Evolutionary conservation across 768 basidiomycete genomes (phyloP), one percentile per base, ranked within the genome.

Genomic region (Asterophora parasitica): DNA sequence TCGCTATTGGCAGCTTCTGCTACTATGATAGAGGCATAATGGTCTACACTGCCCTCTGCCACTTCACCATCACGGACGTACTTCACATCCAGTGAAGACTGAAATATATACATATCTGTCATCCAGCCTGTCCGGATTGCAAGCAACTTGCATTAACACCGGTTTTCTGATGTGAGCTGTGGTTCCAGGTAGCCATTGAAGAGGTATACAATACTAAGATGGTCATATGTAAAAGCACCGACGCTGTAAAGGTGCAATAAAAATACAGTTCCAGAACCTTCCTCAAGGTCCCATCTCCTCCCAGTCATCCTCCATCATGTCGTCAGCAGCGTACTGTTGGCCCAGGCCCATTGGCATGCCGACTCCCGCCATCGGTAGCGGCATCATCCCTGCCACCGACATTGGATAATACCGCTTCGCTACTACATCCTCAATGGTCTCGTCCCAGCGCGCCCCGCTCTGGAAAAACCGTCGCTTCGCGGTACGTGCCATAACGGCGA

Each of bases 401-500:
- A 52, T 55, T 13, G 42, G 37, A n/a, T 41, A 54, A 31, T 55
- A 54, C 49, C 54, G 46, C 19, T 50, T 56, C 19, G 55, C 46
- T 44, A 63, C 28, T 6, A 64, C 60, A 19, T 56, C 44, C 23
- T 59, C 65, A 2, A 58, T 41, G 2, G 44, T 57, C 16, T 66
- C 65, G 19, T 73, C 71, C 72, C 67, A 70, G 20, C 54, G 59
- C 7, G 58, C 60, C 7, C 53, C 65, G 41, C 74, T 79, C 57
- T 76, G 74, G 68, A 85, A 86, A 63, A 86, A 85, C 42, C 76
- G 69, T 43, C 84, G 61, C 47, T 72, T 75, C 8, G 67, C 57
- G 41, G 58, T 64, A 46, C 67, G 59, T 12, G 51, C 48, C 20
- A 62, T 55, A 39, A 56, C 52, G 10, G 61, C 63, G n/a, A 67